These are phyloP conservation scores for Coniochaeta sp. DNA, from an alignment of 2,329 filamentous ascomycete genomes.

Conservation along the genomic window DNA sequence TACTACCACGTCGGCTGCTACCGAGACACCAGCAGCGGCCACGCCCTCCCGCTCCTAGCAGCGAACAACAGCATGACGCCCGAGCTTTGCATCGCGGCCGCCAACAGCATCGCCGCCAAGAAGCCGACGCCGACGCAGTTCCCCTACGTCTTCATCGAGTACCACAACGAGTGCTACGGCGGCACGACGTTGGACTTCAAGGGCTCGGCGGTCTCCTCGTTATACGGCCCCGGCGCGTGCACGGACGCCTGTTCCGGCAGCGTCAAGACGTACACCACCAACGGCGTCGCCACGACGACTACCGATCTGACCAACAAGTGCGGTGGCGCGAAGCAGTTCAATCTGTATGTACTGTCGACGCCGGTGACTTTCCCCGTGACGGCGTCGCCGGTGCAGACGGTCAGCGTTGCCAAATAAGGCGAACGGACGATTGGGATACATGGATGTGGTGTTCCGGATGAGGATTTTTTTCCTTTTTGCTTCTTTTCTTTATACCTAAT, in stretches of 20 bases:
- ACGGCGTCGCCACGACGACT: conserved; percentile 15
- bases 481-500: neutral
- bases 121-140: conserved; percentile 16
- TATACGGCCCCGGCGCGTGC: conserved; percentile 21
- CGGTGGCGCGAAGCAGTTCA: conserved; percentile 24
- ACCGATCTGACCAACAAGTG: conserved; percentile 14
- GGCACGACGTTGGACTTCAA: conserved; percentile 15
- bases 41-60: conserved; percentile 22
- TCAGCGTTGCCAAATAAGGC: neutral
- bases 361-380: neutral
- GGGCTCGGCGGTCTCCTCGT: conserved; percentile 13
- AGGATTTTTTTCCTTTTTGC: neutral
- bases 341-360: conserved; percentile 18
- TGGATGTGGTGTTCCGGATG: neutral
- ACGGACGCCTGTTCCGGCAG: conserved; percentile 19
- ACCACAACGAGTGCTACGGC: conserved; percentile 25
- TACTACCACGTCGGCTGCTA: conserved; percentile 24
- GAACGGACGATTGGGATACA: neutral
- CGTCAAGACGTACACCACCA: conserved; percentile 11
- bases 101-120: conserved; percentile 16
- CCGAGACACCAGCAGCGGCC: conserved; percentile 15
- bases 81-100: conserved; percentile 24
- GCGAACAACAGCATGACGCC: conserved; percentile 24
- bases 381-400: neutral
- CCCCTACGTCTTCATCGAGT: conserved; percentile 22